Percentiles rank a stretch among this genome's conserved stretches.
Evolutionary conservation across 139 green algal species (phyloP).

Genomic region (Tetratostichococcus sp.): DNA sequence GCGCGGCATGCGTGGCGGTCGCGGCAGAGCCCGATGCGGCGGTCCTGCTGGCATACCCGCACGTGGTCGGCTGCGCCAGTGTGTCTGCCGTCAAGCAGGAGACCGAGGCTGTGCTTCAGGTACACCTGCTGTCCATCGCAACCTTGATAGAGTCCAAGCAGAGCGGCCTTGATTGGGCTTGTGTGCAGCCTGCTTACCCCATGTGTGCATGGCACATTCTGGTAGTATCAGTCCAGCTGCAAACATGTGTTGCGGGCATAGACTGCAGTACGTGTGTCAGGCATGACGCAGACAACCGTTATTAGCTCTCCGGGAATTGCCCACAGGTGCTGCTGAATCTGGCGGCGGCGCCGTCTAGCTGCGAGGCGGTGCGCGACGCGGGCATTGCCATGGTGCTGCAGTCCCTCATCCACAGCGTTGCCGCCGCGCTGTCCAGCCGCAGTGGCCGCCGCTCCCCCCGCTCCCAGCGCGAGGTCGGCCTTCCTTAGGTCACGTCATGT

Average conservation of each 20-base stretch:
- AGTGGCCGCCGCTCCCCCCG: background rate
- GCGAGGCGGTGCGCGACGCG: background rate
- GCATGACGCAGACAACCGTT: too few species aligned
- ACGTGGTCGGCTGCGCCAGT: background rate
- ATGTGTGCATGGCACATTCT: too few species aligned
- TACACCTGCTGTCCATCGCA: too few species aligned
- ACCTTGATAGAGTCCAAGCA: too few species aligned
- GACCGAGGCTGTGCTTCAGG: background rate
- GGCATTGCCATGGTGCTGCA: constrained; percentile 1
- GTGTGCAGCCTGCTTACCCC: too few species aligned
- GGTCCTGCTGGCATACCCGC: background rate
- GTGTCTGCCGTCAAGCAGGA: background rate
- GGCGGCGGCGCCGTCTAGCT: background rate
- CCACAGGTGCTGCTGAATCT: background rate
- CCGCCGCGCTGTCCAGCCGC: background rate
- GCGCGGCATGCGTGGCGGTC: background rate
- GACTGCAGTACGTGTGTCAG: too few species aligned
- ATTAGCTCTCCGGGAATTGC: too few species aligned
- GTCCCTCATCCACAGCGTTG: background rate
- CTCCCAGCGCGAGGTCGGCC: background rate
- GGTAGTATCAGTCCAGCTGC: too few species aligned
- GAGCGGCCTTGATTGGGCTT: too few species aligned
- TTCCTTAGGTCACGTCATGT: background rate
- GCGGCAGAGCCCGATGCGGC: background rate
- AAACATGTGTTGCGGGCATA: too few species aligned